phyloP scores from a whole-genome alignment of 257 asterid species.

The Coffea eugenioides region DNA sequence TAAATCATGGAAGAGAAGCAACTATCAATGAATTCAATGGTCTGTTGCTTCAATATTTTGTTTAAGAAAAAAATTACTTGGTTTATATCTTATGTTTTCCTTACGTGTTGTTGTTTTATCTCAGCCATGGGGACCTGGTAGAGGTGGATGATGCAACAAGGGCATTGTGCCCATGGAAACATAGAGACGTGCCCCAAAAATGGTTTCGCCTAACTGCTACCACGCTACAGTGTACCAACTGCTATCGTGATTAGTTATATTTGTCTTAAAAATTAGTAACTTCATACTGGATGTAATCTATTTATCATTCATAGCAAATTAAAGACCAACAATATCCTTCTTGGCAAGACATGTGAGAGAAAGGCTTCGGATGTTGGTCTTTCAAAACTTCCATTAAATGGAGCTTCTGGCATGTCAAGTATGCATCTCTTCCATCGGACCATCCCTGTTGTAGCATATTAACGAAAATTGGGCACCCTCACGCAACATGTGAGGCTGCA shows the following conservation, averaged over 20 bases:
- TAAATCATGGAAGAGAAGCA: slow-evolving; percentile 70
- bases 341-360: too few relatives aligned
- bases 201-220: slow-evolving; percentile 84
- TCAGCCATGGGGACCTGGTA: slow-evolving; percentile 62
- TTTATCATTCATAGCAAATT: too few relatives aligned
- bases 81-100: background rate
- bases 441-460: too few relatives aligned
- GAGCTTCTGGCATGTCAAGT: too few relatives aligned
- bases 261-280: too few relatives aligned
- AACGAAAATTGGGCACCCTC: too few relatives aligned
- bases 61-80: background rate
- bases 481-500: too few relatives aligned
- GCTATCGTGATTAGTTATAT: slow-evolving; percentile 70
- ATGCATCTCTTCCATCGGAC: too few relatives aligned
- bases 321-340: too few relatives aligned
- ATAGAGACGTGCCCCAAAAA: slow-evolving; percentile 73
- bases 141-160: slow-evolving; percentile 32
- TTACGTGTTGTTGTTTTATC: slow-evolving; percentile 8
- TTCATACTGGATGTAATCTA: too few relatives aligned
- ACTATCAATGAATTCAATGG: slow-evolving; percentile 76
- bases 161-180: slow-evolving; percentile 27
- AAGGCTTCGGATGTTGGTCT: too few relatives aligned
- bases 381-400: too few relatives aligned
- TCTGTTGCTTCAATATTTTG: slow-evolving; percentile 27
- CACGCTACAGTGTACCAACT: slow-evolving; percentile 87